These are phyloP conservation scores for Candida berthetii DNA, from an alignment of 805 yeast genomes.

Conservation along the genomic window DNA sequence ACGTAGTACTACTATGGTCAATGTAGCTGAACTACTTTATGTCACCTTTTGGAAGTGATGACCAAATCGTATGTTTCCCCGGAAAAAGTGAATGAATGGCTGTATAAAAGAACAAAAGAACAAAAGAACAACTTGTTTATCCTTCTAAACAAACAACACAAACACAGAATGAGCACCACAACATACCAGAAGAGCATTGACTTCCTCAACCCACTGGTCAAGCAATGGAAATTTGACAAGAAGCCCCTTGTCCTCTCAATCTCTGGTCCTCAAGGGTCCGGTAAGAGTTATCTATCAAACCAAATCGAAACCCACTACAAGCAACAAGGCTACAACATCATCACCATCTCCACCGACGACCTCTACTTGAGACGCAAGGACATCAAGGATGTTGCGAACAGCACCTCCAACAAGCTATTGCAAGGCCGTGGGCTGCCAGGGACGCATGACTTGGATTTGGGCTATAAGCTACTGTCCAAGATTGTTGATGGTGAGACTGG, in stretches of 20 bases:
- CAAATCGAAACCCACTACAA: conserved; percentile 29
- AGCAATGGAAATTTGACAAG: not conserved
- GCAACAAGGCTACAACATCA: conserved; percentile 27
- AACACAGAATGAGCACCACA: not conserved
- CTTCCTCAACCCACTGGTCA: not conserved
- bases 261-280: conserved; percentile 78
- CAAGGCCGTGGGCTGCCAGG: conserved; percentile 91
- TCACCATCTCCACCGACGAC: conserved; percentile 77
- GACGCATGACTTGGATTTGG: conserved; percentile 65
- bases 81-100: not conserved
- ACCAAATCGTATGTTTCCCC: not conserved
- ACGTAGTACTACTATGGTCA: too few relatives aligned
- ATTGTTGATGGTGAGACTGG: conserved; percentile 20
- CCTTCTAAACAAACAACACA: too few relatives aligned
- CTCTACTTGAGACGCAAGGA: conserved; percentile 65
- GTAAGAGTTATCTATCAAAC: conserved; percentile 55
- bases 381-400: conserved; percentile 41
- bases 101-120: too few relatives aligned
- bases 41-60: not conserved
- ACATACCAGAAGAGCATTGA: not conserved
- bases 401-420: conserved; percentile 46
- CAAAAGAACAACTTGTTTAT: too few relatives aligned
- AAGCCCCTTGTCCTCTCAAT: conserved; percentile 15
- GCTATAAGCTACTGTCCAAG: conserved; percentile 25
- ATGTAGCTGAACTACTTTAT: too few relatives aligned